Evolutionary conservation across 2,329 filamentous ascomycete species (phyloP), one percentile per base, ranked within the genome.

Genomic region (Alternaria triticina): DNA sequence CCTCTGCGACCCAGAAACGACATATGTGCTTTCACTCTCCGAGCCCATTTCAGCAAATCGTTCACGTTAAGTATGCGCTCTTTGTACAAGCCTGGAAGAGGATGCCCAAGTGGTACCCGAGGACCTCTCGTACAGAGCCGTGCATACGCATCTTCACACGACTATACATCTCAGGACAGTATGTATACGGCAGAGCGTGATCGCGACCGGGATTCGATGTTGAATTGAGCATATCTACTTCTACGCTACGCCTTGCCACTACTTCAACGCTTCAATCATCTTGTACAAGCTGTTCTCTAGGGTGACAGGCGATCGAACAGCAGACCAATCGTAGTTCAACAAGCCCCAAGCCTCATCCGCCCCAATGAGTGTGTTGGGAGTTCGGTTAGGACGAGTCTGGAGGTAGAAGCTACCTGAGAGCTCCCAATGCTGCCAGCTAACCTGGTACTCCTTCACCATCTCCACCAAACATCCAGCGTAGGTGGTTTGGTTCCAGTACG

Each of bases 371-470:
- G 72, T 76, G 2, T 58, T 60, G 0, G 74, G 75, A n/a, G 64
- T 68, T 15, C 75, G 65, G 6, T 65, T 64, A 9, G 75, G 75
- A 56, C 76, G 67, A 4, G 76, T 83, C 81, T 84, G 84, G 17
- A 76, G 65, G 43, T 75, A 77, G 43, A 72, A 76, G 45, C 71
- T 75, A 6, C 76, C 75, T 1, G 72, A 72, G 2, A 78, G 55
- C 44, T 76, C 74, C 75, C 74, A 78, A 23, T 77, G 73, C 58
- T 71, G 68, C 74, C 73, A 77, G 33, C 72, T 64, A 17, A 76
- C 70, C 54, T 75, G 57, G 43, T 74, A 78, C 25, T 76, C 70
- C 49, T 73, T 56, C 4, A 77, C 74, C 74, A 77, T 77, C 51
- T 77, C 73, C 8, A 76, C 64, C 44, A 75, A 52, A 45, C 74